Percentiles rank a stretch among this genome's conserved stretches.
Evolutionary conservation across 768 basidiomycete genomes (phyloP).

Genomic region (Dacryopinax primogenitus): DNA sequence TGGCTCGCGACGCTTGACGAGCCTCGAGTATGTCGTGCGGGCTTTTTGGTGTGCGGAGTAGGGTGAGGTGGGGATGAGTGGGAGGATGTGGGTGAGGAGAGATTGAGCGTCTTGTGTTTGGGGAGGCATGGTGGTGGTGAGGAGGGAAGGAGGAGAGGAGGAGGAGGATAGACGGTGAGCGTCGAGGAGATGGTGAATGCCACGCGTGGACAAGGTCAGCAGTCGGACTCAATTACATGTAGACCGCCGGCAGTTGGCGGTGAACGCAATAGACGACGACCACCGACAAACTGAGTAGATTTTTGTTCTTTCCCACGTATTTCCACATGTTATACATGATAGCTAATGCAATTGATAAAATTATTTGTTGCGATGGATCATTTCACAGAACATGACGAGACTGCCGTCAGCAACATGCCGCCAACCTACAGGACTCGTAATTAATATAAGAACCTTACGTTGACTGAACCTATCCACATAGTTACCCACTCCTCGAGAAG

Average conservation of each 20-base stretch:
- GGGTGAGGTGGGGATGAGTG: slow-evolving; percentile 52
- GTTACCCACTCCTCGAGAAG: no score
- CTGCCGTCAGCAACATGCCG: no score
- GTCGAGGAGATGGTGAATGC: slow-evolving; percentile 17
- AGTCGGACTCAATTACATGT: not conserved
- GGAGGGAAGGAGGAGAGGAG: slow-evolving; percentile 15
- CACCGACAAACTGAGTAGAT: no score
- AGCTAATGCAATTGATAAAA: no score
- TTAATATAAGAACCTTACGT: no score
- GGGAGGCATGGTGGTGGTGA: not conserved
- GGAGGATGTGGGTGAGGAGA: slow-evolving; percentile 54
- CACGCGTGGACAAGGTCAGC: not conserved
- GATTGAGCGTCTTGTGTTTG: not conserved
- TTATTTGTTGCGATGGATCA: no score
- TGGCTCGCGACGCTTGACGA: slow-evolving; percentile 49
- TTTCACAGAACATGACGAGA: no score
- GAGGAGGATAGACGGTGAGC: slow-evolving; percentile 18
- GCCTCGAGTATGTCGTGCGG: slow-evolving; percentile 83
- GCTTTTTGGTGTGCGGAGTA: slow-evolving; percentile 97
- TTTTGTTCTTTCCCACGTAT: no score
- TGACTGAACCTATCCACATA: no score
- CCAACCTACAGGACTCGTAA: no score
- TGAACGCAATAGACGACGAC: not conserved
- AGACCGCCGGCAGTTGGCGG: not conserved
- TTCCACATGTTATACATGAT: no score